Conservation (phyloP, 805 yeast genomes). For the Cyberlindnera suaveolens region DNA sequence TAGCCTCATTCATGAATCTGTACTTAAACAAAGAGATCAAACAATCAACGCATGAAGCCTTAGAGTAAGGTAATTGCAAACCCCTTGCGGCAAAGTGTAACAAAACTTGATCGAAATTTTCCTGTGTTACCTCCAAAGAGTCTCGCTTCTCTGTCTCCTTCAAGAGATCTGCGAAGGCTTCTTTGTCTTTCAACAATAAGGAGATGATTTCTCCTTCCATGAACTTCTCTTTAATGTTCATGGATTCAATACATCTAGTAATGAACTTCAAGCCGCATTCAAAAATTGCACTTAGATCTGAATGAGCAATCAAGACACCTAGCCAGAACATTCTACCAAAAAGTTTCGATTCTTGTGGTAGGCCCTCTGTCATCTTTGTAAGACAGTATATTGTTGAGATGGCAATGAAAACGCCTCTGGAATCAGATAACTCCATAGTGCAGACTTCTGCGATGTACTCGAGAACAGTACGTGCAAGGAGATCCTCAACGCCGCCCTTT, state of each 20-base stretch:
- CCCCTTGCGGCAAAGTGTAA: constrained; percentile 49
- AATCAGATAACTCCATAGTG: constrained; percentile 25
- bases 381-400: constrained; percentile 35
- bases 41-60: constrained; percentile 40
- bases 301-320: constrained; percentile 26
- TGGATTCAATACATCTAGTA: constrained; percentile 29
- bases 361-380: constrained; percentile 33
- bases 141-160: constrained; percentile 36
- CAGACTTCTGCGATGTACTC: constrained; percentile 27
- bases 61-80: constrained; percentile 49
- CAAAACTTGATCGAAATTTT: constrained; percentile 47
- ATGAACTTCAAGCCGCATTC: constrained; percentile 36
- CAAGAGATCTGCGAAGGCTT: constrained; percentile 35
- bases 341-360: constrained; percentile 26
- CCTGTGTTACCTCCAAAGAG: constrained; percentile 32
- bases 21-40: constrained; percentile 38
- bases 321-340: constrained; percentile 33
- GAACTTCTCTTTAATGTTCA: constrained; percentile 26
- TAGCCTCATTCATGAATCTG: constrained; percentile 32
- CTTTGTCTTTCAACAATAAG: constrained; percentile 23
- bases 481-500: constrained; percentile 55
- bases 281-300: constrained; percentile 29
- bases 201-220: constrained; percentile 21
- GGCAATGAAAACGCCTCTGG: constrained; percentile 16
- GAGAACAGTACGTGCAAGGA: constrained; percentile 34